Evolutionary conservation across 352 stramenopile species (phyloP), one percentile per base, ranked within the genome.

Genomic region (Pythium dissimile): DNA sequence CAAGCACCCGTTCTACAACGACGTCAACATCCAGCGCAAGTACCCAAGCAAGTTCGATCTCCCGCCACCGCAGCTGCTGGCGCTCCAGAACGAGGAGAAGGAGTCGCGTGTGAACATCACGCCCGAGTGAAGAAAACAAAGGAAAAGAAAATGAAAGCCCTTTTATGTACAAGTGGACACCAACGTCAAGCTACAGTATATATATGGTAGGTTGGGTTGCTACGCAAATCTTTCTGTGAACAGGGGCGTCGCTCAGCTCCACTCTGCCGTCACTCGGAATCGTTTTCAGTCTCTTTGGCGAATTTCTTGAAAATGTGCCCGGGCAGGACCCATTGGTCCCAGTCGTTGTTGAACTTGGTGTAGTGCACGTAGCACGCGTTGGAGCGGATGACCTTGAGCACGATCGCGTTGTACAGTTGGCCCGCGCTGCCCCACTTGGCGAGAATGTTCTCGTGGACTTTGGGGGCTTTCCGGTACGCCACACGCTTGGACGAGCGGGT

Each of bases 261-360:
- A n/a, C n/a, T 31, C 41, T 48, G 31, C 41, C 15, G 15, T 6
- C 12, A 7, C 20, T 28, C 41, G 24, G 42, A 34, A 9, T 37
- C 30, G 20, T n/a, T 20, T 24, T 16, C 34, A 18, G 38, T 30
- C 12, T 67, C 48, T 5, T 57, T 54, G 7, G 41, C 20, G 35
- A 88, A 88, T 66, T 92, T 92, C 52, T 76, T 80, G 62, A 89
- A 92, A 34, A 92, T 92, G 56, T 89, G 80, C 35, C 78, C 77
- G 1, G 81, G 81, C 16, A 92, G 61, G 35, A 92, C 65, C 81
- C 81, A 92, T 54, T 92, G 81, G 69, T 92, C 78, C 81, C 81
- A 92, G 67, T 92, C 79, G 50, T 88, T 88, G 54, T 92, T 77
- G 49, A 82, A 89, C 72, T 92, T 89, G 58, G 89, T 68, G 54